Base-by-base conservation (phyloP, 1,284 basidiomycete genomes). In the Chiua sp. region DNA sequence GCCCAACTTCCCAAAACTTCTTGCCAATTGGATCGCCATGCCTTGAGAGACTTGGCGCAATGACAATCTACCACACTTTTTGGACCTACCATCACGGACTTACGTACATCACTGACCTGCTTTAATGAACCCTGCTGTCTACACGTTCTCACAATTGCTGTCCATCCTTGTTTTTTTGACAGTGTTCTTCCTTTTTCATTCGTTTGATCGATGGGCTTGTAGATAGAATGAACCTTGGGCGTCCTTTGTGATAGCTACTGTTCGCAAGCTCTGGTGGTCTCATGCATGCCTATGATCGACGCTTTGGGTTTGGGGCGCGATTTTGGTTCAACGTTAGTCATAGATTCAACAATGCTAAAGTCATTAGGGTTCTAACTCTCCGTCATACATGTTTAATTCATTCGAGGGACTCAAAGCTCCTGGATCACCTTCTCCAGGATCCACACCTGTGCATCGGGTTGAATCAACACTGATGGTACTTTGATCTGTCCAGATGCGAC, bases 1-100 rank as follows among this genome's bases (percentile, higher is more conserved):
- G 12, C 76, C 71, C n/a, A 69, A 63, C 22, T 77, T 77, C 51
- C 57, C 62, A 3, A 47, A 16, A 1, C 61, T 78, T 39, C 57
- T 70, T 37, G 57, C 47, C 3, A 57, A 26, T 23, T 75, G 68
- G 71, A 5, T 69, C 2, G 22, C 16, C 10, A 4, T 68, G 55
- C 65, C 67, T 28, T 75, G 61, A 70, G 20, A n/a, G n/a, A 12
- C 16, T 7, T 12, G 13, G 35, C 35, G 16, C 13, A 12, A 37
- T 37, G 13, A 37, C 16, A 12, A 37, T 37, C 35, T 5, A 5
- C 35, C 35, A 15, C 63, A 28, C 75, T 15, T 20, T 10, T 23
- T 26, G 23, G 13, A 7, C 20, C 7, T 3, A 28, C 42, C 8
- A 18, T 44, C 2, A 16, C 18, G 13, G 18, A 44, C 22, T 12